Evolutionary conservation across 2,329 filamentous ascomycete species (phyloP).

Genomic region (Sclerotinia glacialis): DNA sequence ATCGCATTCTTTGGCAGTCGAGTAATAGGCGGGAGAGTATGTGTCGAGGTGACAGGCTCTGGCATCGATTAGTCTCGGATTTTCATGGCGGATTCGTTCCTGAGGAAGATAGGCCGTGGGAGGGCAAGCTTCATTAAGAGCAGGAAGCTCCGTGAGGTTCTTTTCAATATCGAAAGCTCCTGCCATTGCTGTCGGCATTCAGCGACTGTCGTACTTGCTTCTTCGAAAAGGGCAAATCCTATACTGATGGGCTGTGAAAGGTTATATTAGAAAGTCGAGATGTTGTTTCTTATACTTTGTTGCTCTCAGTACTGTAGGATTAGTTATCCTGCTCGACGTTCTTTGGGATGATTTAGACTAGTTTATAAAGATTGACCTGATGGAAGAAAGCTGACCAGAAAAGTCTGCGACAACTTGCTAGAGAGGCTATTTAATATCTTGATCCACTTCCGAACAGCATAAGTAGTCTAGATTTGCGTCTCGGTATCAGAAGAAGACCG

Average conservation of each 20-base stretch:
- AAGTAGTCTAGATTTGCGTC: background rate
- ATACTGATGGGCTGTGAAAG: background rate
- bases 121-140: background rate
- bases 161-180: background rate
- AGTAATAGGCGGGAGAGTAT: background rate
- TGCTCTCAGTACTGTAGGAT: background rate
- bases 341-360: background rate
- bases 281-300: background rate
- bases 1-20: constrained; percentile 7
- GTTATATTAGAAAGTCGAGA: background rate
- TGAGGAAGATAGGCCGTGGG: background rate
- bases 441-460: background rate
- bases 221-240: background rate
- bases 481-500: background rate
- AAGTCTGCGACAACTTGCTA: background rate
- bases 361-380: background rate
- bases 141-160: background rate
- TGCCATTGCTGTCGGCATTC: background rate
- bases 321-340: background rate
- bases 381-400: background rate
- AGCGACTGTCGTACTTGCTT: background rate
- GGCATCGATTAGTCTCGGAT: background rate
- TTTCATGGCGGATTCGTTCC: background rate
- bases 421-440: background rate
- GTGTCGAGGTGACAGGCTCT: background rate